Evolutionary conservation across 2,329 filamentous ascomycete genomes (phyloP).

Genomic region (Cordyceps cateniannulata): DNA sequence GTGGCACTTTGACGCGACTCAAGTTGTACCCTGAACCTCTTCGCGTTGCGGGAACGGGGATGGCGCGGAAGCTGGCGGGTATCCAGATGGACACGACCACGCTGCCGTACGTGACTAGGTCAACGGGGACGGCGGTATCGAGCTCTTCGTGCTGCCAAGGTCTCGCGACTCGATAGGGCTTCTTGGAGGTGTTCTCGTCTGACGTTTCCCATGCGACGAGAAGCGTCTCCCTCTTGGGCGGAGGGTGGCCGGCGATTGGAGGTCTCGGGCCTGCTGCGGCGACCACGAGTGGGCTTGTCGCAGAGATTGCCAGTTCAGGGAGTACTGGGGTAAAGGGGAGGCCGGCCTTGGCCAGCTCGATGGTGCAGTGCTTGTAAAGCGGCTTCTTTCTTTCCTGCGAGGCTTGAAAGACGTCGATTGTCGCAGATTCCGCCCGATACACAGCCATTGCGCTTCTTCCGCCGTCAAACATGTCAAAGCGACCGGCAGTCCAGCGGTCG

Average conservation of each 20-base stretch:
- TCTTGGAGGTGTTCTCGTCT: slow-evolving; percentile 20
- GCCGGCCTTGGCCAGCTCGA: slow-evolving; percentile 28
- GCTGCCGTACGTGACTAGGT: slow-evolving; percentile 31
- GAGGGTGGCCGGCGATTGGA: slow-evolving; percentile 30
- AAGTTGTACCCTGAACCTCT: slow-evolving; percentile 27
- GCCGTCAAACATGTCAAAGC: slow-evolving; percentile 29
- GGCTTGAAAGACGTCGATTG: slow-evolving; percentile 28
- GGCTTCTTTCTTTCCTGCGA: slow-evolving; percentile 29
- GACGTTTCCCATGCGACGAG: slow-evolving; percentile 34
- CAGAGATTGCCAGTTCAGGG: slow-evolving; percentile 34
- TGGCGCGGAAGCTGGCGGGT: slow-evolving; percentile 29
- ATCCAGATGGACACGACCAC: slow-evolving; percentile 36
- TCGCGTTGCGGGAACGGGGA: slow-evolving; percentile 22
- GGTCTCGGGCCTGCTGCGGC: slow-evolving; percentile 33
- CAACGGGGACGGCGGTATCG: slow-evolving; percentile 32
- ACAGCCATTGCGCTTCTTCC: slow-evolving; percentile 28
- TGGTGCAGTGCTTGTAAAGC: slow-evolving; percentile 27
- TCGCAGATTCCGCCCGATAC: slow-evolving; percentile 26
- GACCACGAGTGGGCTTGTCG: slow-evolving; percentile 32
- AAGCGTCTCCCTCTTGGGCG: slow-evolving; percentile 30
- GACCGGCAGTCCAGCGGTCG: slow-evolving; percentile 32
- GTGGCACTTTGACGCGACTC: slow-evolving; percentile 24
- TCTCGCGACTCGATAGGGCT: slow-evolving; percentile 29
- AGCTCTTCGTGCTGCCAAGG: slow-evolving; percentile 33
- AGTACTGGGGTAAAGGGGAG: slow-evolving; percentile 32